Base-by-base conservation (phyloP, 139 green algal genomes). In the Coelastrella sp. region DNA sequence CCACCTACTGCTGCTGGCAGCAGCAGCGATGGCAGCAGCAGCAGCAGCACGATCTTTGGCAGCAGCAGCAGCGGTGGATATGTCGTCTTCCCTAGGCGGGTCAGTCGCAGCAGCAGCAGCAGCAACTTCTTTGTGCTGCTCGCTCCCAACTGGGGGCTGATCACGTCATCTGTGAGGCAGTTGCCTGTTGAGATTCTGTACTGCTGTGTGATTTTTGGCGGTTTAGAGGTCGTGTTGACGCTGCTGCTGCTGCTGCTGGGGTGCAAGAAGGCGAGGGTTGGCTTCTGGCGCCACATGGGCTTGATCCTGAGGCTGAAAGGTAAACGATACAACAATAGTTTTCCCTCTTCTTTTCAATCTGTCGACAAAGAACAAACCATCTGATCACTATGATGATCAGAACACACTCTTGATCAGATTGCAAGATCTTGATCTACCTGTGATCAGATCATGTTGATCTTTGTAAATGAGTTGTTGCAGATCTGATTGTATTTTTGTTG, bases 241-340 rank as follows among this genome's bases (percentile, higher is more conserved):
- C 50, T 69, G 21, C 25, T 68, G 51, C 51, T 69, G 74, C 51
- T 81, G 50, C 21, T 81, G 72, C 45, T 66, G 43, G 74, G 74
- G 50, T 81, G 74, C 51, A 2, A 32, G 7, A 23, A 11, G 8
- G 74, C 74, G 0, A 40, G 74, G 2, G 74, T 81, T 9, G 51
- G 74, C 13, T 43, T 81, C 11, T 67, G 41, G 51, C 50, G 74
- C 50, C 74, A 81, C 34, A 7, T 80, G 74, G 21, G 5, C 6
- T 23, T 81, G 11, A 68, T 35, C 34, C 4, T 81, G 23, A 21
- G 23, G 27, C 23, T 69, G 4, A 64, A 66, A 23, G 72, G 62
- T 41, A n/a, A n/a, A n/a, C n/a, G n/a, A n/a, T n/a, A n/a, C n/a
- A n/a, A n/a, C n/a, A n/a, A n/a, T n/a, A n/a, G n/a, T n/a, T n/a